These are phyloP conservation scores for Paracamarosporium sp. DNA, from an alignment of 2,329 filamentous ascomycete genomes.

Conservation along the genomic window DNA sequence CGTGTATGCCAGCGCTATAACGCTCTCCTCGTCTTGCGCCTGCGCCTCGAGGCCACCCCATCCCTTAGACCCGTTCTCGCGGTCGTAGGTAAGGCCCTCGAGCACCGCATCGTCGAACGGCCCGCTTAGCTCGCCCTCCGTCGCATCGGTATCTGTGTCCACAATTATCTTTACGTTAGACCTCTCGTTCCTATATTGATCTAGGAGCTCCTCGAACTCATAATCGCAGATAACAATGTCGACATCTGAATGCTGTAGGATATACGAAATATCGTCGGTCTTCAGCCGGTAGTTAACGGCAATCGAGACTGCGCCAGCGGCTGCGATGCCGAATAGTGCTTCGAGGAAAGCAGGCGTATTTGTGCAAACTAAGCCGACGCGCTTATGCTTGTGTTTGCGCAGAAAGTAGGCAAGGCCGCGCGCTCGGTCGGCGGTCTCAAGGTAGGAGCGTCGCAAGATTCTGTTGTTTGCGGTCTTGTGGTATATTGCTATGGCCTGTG, in stretches of 20 bases:
- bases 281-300: slow-evolving; percentile 78
- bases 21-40: slow-evolving; percentile 75
- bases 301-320: slow-evolving; percentile 80
- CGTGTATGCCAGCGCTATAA: slow-evolving; percentile 90
- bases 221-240: slow-evolving; percentile 86
- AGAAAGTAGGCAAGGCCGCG: slow-evolving; percentile 89
- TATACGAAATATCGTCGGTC: slow-evolving; percentile 85
- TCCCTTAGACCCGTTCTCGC: slow-evolving; percentile 67
- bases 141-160: slow-evolving; percentile 83
- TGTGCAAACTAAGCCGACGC: slow-evolving; percentile 84
- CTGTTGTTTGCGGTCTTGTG: slow-evolving; percentile 82
- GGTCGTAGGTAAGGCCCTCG: slow-evolving; percentile 79
- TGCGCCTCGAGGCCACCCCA: slow-evolving; percentile 80
- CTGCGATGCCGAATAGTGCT: slow-evolving; percentile 84
- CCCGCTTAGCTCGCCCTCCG: slow-evolving; percentile 74
- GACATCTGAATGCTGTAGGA: slow-evolving; percentile 85
- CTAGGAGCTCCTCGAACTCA: slow-evolving; percentile 77
- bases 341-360: slow-evolving; percentile 97
- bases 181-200: slow-evolving; percentile 66
- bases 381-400: slow-evolving; percentile 72
- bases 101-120: slow-evolving; percentile 84
- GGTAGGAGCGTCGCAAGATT: slow-evolving; percentile 77
- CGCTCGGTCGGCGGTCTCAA: slow-evolving; percentile 83
- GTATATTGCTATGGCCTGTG: slow-evolving; percentile 78
- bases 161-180: slow-evolving; percentile 74